Conservation (phyloP, 2,329 filamentous ascomycete species). For the Talaromyces sp. region DNA sequence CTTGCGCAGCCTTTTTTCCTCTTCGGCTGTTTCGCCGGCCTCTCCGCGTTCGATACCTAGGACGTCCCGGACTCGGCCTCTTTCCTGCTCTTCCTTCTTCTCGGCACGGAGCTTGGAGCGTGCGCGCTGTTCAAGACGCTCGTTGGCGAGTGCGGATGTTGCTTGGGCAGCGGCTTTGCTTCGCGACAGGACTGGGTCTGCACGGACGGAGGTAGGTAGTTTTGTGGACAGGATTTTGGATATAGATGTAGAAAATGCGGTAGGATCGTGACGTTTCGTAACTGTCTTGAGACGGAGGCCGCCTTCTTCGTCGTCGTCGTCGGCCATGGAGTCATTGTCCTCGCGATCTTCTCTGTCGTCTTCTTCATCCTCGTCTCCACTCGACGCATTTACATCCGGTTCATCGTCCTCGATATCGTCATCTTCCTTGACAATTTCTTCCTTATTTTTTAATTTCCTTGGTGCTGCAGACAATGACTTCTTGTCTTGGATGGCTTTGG, state of each 20-base stretch:
- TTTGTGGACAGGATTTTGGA: conserved; percentile 91
- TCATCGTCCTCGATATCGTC: conserved; percentile 42
- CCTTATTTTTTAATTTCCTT: conserved; percentile 24
- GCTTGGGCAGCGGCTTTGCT: conserved; percentile 71
- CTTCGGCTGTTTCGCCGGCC: conserved; percentile 57
- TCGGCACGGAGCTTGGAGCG: conserved; percentile 74
- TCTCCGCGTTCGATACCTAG: conserved; percentile 60
- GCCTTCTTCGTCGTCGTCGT: conserved; percentile 28
- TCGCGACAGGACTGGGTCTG: conserved; percentile 87
- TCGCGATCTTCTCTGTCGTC: conserved; percentile 33
- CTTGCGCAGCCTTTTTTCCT: conserved; percentile 78
- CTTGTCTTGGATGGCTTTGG: neutral
- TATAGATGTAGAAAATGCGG: conserved; percentile 87
- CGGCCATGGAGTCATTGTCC: conserved; percentile 3
- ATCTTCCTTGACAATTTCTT: conserved; percentile 32
- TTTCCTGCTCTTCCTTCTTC: conserved; percentile 74
- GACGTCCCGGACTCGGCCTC: conserved; percentile 84
- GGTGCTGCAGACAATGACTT: conserved; percentile 11
- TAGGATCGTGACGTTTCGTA: conserved; percentile 82
- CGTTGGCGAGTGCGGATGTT: conserved; percentile 68
- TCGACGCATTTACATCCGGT: conserved; percentile 29
- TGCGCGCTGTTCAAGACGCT: conserved; percentile 77
- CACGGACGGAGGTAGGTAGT: conserved; percentile 73
- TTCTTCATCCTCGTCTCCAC: conserved; percentile 37
- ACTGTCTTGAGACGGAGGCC: conserved; percentile 39